Evolutionary conservation across 805 yeast species (phyloP).

Genomic region (Komagataella populi): DNA sequence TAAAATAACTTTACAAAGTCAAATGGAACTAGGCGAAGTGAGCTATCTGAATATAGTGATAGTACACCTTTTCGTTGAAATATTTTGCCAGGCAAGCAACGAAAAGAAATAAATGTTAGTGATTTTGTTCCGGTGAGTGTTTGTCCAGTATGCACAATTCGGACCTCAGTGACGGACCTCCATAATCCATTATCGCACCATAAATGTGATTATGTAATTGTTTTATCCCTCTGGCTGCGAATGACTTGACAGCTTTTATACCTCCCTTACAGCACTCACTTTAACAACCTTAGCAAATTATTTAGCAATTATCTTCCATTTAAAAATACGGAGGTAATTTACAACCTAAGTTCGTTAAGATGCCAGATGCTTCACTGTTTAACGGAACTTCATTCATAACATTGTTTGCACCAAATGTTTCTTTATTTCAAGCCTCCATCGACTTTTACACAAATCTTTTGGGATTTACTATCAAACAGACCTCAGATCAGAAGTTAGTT

Average conservation of each 20-base stretch:
- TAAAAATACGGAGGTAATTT: background rate
- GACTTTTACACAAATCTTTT: slow-evolving; percentile 42
- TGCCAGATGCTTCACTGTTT: slow-evolving; percentile 22
- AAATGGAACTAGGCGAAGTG: too few species aligned
- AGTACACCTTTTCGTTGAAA: too few species aligned
- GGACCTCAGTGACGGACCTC: background rate
- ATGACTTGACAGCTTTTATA: background rate
- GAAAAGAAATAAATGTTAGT: background rate
- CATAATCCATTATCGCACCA: background rate
- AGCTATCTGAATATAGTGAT: too few species aligned
- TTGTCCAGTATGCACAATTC: background rate
- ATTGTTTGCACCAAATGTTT: slow-evolving; percentile 35
- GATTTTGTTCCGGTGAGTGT: background rate
- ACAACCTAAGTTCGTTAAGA: background rate
- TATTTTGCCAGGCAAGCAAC: background rate
- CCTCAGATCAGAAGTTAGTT: slow-evolving; percentile 9
- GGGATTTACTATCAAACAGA: slow-evolving; percentile 19
- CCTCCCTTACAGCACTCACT: background rate
- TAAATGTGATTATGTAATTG: background rate
- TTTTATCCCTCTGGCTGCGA: background rate
- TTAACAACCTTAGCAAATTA: background rate
- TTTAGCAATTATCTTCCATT: background rate
- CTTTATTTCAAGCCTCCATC: slow-evolving; percentile 29
- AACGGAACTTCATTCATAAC: slow-evolving; percentile 43
- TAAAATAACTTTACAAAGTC: too few species aligned